phyloP scores from a whole-genome alignment of 371 early-diverging fungal species.

The Mucor sp. region DNA sequence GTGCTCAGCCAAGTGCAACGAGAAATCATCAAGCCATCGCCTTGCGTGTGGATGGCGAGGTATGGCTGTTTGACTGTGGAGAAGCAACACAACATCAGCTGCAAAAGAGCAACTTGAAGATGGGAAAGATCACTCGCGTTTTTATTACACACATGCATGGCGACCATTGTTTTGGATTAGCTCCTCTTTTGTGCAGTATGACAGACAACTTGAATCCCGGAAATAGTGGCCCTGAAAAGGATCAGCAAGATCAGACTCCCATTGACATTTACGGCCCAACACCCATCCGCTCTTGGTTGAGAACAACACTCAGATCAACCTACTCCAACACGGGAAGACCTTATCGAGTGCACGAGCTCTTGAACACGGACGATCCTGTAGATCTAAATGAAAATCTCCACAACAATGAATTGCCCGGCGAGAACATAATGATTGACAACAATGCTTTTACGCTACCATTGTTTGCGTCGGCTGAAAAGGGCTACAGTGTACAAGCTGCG shows the following conservation, averaged over 20 bases:
- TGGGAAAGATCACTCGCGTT: constrained; percentile 47
- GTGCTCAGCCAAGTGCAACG: constrained; percentile 70
- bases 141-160: constrained; percentile 70
- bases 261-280: constrained; percentile 62
- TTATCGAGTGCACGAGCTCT: constrained; percentile 53
- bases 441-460: constrained; percentile 9
- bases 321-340: constrained; percentile 39
- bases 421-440: constrained; percentile 20
- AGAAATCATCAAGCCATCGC: constrained; percentile 73
- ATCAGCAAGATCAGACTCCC: constrained; percentile 8
- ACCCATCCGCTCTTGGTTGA: constrained; percentile 51
- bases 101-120: constrained; percentile 45
- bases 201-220: constrained; percentile 38
- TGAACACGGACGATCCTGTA: constrained; percentile 24
- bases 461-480: not conserved
- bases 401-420: constrained; percentile 43
- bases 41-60: constrained; percentile 50
- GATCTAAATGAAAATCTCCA: constrained; percentile 30
- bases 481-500: constrained; percentile 38
- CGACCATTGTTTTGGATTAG: constrained; percentile 64
- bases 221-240: constrained; percentile 1
- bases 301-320: constrained; percentile 46
- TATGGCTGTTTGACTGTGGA: constrained; percentile 76
- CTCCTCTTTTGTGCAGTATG: constrained; percentile 58
- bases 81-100: constrained; percentile 76